Conservation (phyloP, 1,284 basidiomycete species). For the Athelia sp. region DNA sequence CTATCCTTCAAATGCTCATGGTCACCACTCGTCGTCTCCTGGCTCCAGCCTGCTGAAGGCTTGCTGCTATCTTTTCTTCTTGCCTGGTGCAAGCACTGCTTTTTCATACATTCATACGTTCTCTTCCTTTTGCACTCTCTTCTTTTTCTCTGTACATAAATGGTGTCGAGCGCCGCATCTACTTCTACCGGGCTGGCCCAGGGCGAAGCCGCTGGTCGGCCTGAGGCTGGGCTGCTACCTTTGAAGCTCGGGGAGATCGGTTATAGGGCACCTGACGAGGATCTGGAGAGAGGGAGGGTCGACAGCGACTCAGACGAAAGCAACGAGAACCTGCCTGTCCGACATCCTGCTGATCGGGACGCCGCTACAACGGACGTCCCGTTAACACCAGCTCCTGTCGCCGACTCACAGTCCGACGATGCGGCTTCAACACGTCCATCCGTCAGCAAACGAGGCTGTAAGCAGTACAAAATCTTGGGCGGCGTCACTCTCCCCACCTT, state of each 20-base stretch:
- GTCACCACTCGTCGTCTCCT: too few relatives aligned
- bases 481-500: slow-evolving; percentile 47
- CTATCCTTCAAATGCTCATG: too few relatives aligned
- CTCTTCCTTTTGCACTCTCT: too few relatives aligned
- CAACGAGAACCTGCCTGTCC: slow-evolving; percentile 24
- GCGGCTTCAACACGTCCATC: slow-evolving; percentile 20
- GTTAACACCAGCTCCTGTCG: slow-evolving; percentile 13
- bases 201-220: too few relatives aligned
- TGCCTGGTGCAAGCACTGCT: too few relatives aligned
- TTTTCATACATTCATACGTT: too few relatives aligned
- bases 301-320: slow-evolving; percentile 23
- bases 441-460: slow-evolving; percentile 26
- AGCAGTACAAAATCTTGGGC: slow-evolving; percentile 25
- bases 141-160: too few relatives aligned
- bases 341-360: slow-evolving; percentile 58
- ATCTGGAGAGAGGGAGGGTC: slow-evolving; percentile 16
- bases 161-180: too few relatives aligned
- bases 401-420: slow-evolving; percentile 15
- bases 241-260: slow-evolving; percentile 64
- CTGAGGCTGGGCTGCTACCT: slow-evolving; percentile 57
- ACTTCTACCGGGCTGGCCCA: too few relatives aligned
- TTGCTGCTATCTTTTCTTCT: too few relatives aligned
- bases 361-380: slow-evolving; percentile 13
- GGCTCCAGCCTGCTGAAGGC: too few relatives aligned
- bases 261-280: slow-evolving; percentile 33